phyloP scores from a whole-genome alignment of 192 early-diverging fungal species.

The Coemansia sp. region DNA sequence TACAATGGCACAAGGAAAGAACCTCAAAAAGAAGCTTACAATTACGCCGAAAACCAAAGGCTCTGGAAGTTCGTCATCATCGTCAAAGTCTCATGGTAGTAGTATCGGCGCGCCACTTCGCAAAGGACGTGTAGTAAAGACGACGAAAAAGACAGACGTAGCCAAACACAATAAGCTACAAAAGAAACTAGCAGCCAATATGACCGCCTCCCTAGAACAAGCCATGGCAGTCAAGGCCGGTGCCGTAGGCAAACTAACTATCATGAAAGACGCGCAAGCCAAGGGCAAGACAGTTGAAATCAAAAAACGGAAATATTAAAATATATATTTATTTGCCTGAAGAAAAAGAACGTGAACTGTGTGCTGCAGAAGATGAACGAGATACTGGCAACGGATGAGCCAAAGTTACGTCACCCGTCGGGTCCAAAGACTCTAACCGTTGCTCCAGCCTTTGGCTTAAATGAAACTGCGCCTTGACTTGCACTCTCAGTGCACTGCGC shows the following conservation, averaged over 20 bases:
- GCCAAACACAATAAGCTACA: slow-evolving; percentile 40
- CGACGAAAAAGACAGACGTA: slow-evolving; percentile 38
- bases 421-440: slow-evolving; percentile 38
- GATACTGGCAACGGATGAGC: slow-evolving; percentile 9
- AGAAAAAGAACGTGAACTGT: slow-evolving; percentile 42
- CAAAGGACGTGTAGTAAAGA: slow-evolving; percentile 47
- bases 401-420: slow-evolving; percentile 1
- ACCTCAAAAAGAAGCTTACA: slow-evolving; percentile 39
- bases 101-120: slow-evolving; percentile 12
- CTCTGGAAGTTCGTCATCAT: neutral
- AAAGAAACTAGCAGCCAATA: slow-evolving; percentile 47
- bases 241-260: slow-evolving; percentile 71
- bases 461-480: slow-evolving; percentile 56
- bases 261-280: slow-evolving; percentile 65
- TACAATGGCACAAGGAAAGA: slow-evolving; percentile 50
- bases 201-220: slow-evolving; percentile 51
- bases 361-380: slow-evolving; percentile 42
- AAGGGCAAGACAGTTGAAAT: slow-evolving; percentile 57
- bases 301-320: slow-evolving; percentile 57
- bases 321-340: neutral
- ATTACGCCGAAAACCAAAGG: slow-evolving; percentile 26
- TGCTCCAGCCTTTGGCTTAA: slow-evolving; percentile 55
- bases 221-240: slow-evolving; percentile 71
- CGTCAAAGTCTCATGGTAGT: slow-evolving; percentile 5
- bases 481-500: slow-evolving; percentile 42